Percentiles rank a stretch among this genome's conserved stretches.
Evolutionary conservation across 2,329 filamentous ascomycete genomes (phyloP).

Genomic region (Pseudocercospora vitis): DNA sequence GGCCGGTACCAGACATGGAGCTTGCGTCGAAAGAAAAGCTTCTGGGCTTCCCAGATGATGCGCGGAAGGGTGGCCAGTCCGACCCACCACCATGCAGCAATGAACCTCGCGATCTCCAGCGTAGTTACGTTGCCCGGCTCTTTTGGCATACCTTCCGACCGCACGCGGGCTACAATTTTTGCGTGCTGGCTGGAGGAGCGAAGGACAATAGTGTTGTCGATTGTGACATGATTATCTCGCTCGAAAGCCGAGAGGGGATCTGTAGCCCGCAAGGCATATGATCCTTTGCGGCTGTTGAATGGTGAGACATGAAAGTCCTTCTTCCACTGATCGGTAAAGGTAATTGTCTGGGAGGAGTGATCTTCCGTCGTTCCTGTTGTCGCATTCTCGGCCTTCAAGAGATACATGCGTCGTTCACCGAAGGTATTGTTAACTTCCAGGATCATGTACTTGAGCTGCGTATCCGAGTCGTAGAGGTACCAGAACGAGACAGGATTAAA

Average conservation of each 20-base stretch:
- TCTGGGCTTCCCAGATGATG: conserved; percentile 61
- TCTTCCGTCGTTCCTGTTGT: conserved; percentile 3
- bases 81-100: conserved; percentile 63
- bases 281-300: conserved; percentile 61
- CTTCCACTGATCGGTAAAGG: conserved; percentile 56
- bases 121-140: conserved; percentile 52
- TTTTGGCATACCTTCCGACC: conserved; percentile 53
- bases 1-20: conserved; percentile 66
- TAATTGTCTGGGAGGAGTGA: conserved; percentile 18
- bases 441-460: conserved; percentile 63
- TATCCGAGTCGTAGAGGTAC: conserved; percentile 67
- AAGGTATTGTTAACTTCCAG: conserved; percentile 78
- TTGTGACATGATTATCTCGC: conserved; percentile 31
- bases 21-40: conserved; percentile 57
- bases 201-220: conserved; percentile 63
- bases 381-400: conserved; percentile 50
- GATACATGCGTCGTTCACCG: conserved; percentile 67
- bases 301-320: conserved; percentile 78
- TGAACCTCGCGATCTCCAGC: conserved; percentile 31
- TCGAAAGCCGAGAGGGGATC: conserved; percentile 45
- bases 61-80: conserved; percentile 65
- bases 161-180: conserved; percentile 63
- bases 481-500: conserved; percentile 79
- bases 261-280: conserved; percentile 48
- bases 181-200: conserved; percentile 59